Percentiles rank a stretch among this genome's conserved stretches.
phyloP scores from a whole-genome alignment of 2,329 filamentous ascomycete species.

The Fusarium dlaminii region DNA sequence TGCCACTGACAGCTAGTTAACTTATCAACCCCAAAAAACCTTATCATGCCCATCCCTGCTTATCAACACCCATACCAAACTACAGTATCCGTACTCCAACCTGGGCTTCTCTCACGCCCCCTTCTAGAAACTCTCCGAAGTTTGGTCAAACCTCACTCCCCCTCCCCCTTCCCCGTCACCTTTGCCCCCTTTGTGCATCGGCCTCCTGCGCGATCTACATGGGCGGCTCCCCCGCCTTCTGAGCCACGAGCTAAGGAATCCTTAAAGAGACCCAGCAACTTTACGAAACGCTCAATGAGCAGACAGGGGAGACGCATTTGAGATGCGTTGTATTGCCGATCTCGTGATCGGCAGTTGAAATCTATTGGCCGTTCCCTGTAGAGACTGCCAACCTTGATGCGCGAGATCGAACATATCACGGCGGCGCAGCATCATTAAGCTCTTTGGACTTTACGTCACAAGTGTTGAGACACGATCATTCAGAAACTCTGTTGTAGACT shows the following conservation, averaged over 20 bases:
- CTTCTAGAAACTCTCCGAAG: conserved; percentile 15
- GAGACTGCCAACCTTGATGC: conserved; percentile 3
- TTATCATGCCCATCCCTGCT: conserved; percentile 25
- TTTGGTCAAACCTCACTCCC: conserved; percentile 6
- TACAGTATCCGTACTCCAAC: background rate
- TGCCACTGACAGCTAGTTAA: background rate
- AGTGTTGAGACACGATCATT: background rate
- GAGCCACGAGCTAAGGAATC: conserved; percentile 2
- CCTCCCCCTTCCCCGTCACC: background rate
- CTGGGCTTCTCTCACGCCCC: conserved; percentile 9
- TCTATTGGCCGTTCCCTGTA: conserved; percentile 7
- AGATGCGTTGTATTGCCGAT: conserved; percentile 15
- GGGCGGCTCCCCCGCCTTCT: conserved; percentile 10
- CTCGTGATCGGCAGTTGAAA: conserved; percentile 24
- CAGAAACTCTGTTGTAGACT: background rate
- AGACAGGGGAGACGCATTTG: background rate
- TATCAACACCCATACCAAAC: conserved; percentile 6
- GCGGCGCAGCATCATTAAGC: background rate
- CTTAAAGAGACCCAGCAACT: conserved; percentile 1
- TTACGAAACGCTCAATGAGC: conserved; percentile 10
- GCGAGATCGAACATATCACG: background rate
- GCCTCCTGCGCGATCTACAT: conserved; percentile 25
- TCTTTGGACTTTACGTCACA: background rate
- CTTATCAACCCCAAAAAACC: conserved; percentile 20
- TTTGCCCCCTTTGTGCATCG: conserved; percentile 8